Evolutionary conservation across 306 rosid genomes (phyloP), one percentile per base, ranked within the genome.

Genomic region (Vicia faba): DNA sequence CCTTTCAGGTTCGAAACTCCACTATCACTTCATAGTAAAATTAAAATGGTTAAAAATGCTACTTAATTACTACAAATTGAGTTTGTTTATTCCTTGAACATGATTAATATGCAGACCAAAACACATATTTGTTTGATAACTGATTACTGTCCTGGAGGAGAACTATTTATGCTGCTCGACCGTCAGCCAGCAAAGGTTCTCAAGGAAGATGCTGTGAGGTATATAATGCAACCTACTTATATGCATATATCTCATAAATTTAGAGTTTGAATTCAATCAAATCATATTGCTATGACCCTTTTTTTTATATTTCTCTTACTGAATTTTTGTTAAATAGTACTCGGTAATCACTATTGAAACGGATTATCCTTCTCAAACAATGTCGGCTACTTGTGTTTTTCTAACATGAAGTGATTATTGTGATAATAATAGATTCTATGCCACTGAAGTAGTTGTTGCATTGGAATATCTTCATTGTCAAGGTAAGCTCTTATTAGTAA

Each of bases 381-480:
- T 54, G 35, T 54, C 11, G 26, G 14, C 16, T 20, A 23, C 10
- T 57, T 14, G 11, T 46, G 43, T 71, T 74, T 68, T 44, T 60
- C 81, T 75, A 60, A 75, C 61, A 59, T 56, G 5, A 12, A 75
- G 48, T 59, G 25, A 5, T 33, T 18, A 19, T 26, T 55, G 39
- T 36, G 50, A 46, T 63, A 70, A 61, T 64, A 8, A 73, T 64
- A 93, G 98, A 80, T 89, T 93, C 83, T 93, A 86, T 73, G 90
- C 95, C 8, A 85, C 86, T 58, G 98, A 93, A 78, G 96, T 93
- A 62, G 74, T 89, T 29, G 71, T 88, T 64, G 98, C 97, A 20
- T 78, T 93, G 88, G 98, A 93, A 84, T 93, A 93, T 79, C 98
- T 93, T 71, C 98, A 93, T 72, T 93, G 90, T 74, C 96, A 83